These are phyloP conservation scores for Coemansia sp. DNA, from an alignment of 192 early-diverging fungal species.

Conservation along the genomic window DNA sequence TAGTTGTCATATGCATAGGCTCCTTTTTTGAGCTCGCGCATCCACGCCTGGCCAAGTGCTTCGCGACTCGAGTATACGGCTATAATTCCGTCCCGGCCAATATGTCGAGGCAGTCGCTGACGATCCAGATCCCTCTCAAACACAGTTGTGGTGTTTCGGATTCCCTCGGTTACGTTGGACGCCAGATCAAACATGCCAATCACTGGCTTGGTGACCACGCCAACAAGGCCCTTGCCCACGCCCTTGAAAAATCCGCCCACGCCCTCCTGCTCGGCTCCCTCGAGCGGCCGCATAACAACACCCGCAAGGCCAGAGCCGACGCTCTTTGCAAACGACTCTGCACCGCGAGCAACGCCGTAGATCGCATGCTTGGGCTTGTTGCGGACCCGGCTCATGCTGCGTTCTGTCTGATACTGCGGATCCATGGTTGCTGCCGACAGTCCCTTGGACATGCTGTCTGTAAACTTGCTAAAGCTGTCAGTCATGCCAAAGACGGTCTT, in stretches of 20 bases:
- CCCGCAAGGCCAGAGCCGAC: constrained; percentile 87
- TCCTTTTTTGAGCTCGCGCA: constrained; percentile 78
- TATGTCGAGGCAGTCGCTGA: constrained; percentile 82
- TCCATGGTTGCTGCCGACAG: constrained; percentile 95
- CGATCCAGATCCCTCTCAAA: constrained; percentile 82
- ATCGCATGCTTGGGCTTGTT: constrained; percentile 91
- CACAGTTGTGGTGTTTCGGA: constrained; percentile 92
- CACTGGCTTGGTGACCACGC: constrained; percentile 92
- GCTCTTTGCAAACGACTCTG: constrained; percentile 79
- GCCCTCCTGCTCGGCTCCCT: constrained; percentile 87
- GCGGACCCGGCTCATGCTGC: constrained; percentile 75
- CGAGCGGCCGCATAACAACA: constrained; percentile 82
- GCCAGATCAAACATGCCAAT: constrained; percentile 95
- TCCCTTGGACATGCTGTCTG: constrained; percentile 96
- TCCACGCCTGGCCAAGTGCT: constrained; percentile 84
- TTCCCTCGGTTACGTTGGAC: constrained; percentile 89
- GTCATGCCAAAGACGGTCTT: constrained; percentile 97
- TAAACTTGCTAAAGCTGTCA: constrained; percentile 93
- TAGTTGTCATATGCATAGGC: constrained; percentile 82
- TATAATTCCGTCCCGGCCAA: constrained; percentile 84
- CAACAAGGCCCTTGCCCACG: constrained; percentile 90
- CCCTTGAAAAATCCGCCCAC: constrained; percentile 95
- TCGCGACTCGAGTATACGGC: constrained; percentile 72
- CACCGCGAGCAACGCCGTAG: constrained; percentile 86
- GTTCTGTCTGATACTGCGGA: constrained; percentile 80